Evolutionary conservation across 2,329 filamentous ascomycete species (phyloP).

Genomic region (Ophiocordyceps camponoti-rufipedis): DNA sequence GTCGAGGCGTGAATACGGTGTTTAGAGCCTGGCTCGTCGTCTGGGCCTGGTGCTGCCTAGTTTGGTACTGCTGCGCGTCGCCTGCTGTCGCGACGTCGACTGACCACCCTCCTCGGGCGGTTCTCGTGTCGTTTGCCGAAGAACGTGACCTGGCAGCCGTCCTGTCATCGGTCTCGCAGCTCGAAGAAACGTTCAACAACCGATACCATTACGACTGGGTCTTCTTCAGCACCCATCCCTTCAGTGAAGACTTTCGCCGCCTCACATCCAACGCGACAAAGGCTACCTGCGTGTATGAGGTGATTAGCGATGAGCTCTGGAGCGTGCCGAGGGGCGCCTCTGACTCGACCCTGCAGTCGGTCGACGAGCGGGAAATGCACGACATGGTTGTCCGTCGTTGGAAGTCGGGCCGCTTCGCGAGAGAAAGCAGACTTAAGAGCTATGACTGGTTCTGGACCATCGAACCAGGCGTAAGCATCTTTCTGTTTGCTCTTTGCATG

Average conservation of each 20-base stretch:
- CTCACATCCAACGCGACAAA: conserved; percentile 49
- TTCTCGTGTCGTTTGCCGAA: conserved; percentile 13
- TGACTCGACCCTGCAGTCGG: background rate
- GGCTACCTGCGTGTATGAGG: conserved; percentile 52
- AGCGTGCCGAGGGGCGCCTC: conserved; percentile 39
- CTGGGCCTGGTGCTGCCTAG: conserved; percentile 4
- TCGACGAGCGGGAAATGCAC: background rate
- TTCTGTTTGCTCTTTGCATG: background rate
- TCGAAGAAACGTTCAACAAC: conserved; percentile 43
- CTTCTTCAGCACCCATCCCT: conserved; percentile 69
- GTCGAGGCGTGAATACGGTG: background rate
- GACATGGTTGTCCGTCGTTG: conserved; percentile 49
- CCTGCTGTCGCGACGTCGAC: conserved; percentile 5
- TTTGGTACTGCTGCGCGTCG: conserved; percentile 7
- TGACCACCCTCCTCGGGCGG: conserved; percentile 12
- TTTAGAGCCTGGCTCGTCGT: conserved; percentile 1
- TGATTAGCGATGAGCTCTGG: conserved; percentile 63
- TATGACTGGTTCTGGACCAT: conserved; percentile 45
- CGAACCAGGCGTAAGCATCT: conserved; percentile 34
- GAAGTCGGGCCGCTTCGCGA: conserved; percentile 71
- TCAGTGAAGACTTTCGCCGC: conserved; percentile 59
- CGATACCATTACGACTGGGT: conserved; percentile 79
- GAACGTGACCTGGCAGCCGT: conserved; percentile 13
- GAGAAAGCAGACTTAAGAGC: conserved; percentile 48
- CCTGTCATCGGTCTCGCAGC: conserved; percentile 34